Base-by-base conservation (phyloP, 1,284 basidiomycete genomes). In the Ustilago tritici region DNA sequence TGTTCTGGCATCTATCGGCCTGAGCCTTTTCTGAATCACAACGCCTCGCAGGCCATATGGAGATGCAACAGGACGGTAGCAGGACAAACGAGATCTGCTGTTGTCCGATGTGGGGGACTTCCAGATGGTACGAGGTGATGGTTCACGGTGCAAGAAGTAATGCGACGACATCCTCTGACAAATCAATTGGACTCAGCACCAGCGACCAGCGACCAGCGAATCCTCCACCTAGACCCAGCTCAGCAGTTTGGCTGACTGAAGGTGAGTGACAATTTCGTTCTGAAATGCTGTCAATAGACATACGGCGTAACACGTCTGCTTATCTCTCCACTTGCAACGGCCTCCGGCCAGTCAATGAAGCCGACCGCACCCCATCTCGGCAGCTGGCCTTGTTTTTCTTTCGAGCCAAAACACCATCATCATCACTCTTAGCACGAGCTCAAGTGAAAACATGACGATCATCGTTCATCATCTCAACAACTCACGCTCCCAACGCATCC, bases 401-500 rank as follows among this genome's bases (percentile, higher is more conserved):
- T 19, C n/a, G 5, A 19, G 5, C 4, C 43, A 12, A 41, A 15
- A 15, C 40, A 15, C 23, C 46, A 49, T 10, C 19, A 14, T 14
- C n/a, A 28, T 9, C 15, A 50, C 49, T 8, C 35, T 41, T 23
- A 9, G 28, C 54, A 23, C 6, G 43, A 19, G 43, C n/a, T 19
- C 5, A 10, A 47, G n/a, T 17, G n/a, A 35, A 36, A 58, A 43
- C 47, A 82, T 82, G 80, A 58, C 65, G 10, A 82, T 82, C 46
- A 77, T 77, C 34, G 64, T 82, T 40, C 84, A 86, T 58, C 84
- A 86, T 53, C 71, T 86, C 47, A 81, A 85, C 60, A 64, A 86
- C 68, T 84, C 82, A 31, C 80, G 84, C 53, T 83, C 82, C 14
- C 84, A 86, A 73, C 80, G 84, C 23, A 70, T 86, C 41, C 83